Base-by-base conservation (phyloP, 352 stramenopile genomes). In the Globisporangium paddicum region DNA sequence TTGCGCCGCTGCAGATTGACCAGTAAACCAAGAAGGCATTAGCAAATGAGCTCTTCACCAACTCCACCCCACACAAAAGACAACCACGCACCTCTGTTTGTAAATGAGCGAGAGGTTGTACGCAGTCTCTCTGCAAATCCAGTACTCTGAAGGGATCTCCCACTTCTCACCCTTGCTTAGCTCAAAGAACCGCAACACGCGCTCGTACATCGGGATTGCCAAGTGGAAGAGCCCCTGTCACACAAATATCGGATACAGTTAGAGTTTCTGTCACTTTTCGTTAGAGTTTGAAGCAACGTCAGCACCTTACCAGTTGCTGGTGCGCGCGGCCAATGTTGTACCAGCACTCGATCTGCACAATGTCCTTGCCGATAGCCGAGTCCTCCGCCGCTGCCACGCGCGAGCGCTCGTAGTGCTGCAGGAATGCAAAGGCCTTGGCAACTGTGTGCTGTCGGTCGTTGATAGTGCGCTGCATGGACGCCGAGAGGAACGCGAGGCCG, bases 21-120 rank as follows among this genome's bases (percentile, higher is more conserved):
- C 7, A 46, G 41, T 8, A 1, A 50, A 25, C 40, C 28, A 32
- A 60, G 57, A 19, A 60, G 57, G 18, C 46, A 56, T 32, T 23
- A 19, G 5, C 28, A 46, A n/a, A 46, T 14, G 40, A 46, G 40
- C 40, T 25, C 40, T 32, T 34, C 42, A 21, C 4, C 14, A 18
- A 44, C 23, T 23, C 23, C 8, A 47, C 14, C 8, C 28, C 28
- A 32, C 25, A 21, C 13, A 54, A n/a, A 14, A 18, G 13, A 41
- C 26, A 21, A 19, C 8, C 7, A 41, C 44, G 34, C 32, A 94
- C 85, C 85, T 94, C 62, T 95, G 79, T 47, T 89, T 87, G 68
- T 95, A 95, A 34, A 95, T 93, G 28, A 95, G 72, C 16, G 83
- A 91, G 37, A 95, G 67, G 42, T 95, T 95, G 69, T 93, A 93